Base-by-base conservation (phyloP, 2,329 filamentous ascomycete species). In the Fusarium cyanostomum region DNA sequence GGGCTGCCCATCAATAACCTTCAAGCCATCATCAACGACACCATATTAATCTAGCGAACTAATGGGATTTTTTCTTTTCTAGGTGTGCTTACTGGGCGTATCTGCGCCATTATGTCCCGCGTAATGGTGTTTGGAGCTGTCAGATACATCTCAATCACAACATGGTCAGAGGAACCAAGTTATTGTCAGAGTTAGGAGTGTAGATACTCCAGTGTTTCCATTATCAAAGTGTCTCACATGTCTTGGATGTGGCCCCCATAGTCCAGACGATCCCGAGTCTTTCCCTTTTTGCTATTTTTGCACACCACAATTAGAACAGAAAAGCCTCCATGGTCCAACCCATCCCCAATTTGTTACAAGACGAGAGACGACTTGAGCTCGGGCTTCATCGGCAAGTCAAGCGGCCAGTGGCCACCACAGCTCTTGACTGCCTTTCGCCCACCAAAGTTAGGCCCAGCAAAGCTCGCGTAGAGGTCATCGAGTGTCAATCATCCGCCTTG, bases 271-370 rank as follows among this genome's bases (percentile, higher is more conserved):
- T 59, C 39, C 45, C 33, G 28, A 56, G 41, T 41, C 43, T 64
- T 64, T 42, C 56, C 41, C 61, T 42, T 46, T 51, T 58, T 52
- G 53, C 51, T 37, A 46, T 38, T 38, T 53, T 53, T 38, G 24
- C 46, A 57, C 59, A 59, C 62, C 49, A 66, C 43, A 41, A 27
- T 15, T 33, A 30, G 30, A 38, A 52, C 45, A 35, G 16, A 51
- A 66, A 57, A 28, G 39, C 49, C 45, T 41, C 52, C 62, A 7
- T 56, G 45, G n/a, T 53, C 24, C 27, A 42, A 54, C 30, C 43
- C 52, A 39, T 61, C 54, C 59, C 63, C 51, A 67, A 64, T 61
- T 66, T 66, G 63, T 66, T 66, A 66, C 63, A 66, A 67, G 51
- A 53, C 44, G 41, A 66, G 52, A 42, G 50, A 61, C 56, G 51